A percentile compares a stretch with the other conserved stretches of the same genome.
These are phyloP conservation scores for Carex pumila DNA, from an alignment of 176 grass and related monocot species.

Conservation along the genomic window DNA sequence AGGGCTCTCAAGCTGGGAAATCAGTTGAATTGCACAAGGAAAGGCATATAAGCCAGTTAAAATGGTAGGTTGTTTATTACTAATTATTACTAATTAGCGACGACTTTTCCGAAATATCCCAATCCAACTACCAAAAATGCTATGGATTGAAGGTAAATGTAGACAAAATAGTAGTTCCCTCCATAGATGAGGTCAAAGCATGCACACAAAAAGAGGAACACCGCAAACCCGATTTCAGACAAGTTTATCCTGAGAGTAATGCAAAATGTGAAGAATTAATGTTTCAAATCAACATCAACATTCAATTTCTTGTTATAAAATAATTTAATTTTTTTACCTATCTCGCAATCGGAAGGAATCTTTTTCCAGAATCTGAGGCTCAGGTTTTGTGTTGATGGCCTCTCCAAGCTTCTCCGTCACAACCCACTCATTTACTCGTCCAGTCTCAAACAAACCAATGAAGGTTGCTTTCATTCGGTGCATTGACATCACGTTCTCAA, in stretches of 20 bases:
- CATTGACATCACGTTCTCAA: conserved; percentile 97
- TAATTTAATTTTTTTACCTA: conserved; percentile 39
- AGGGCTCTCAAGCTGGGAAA: not conserved
- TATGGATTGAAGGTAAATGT: conserved; percentile 70
- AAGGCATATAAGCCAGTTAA: not conserved
- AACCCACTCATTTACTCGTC: conserved; percentile 83
- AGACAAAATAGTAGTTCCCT: conserved; percentile 62
- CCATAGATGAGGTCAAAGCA: conserved; percentile 52
- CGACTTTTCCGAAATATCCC: conserved; percentile 54
- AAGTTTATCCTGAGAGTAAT: conserved; percentile 43
- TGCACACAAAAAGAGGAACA: conserved; percentile 66
- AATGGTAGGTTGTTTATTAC: conserved; percentile 18
- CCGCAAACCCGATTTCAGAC: conserved; percentile 53
- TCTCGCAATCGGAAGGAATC: conserved; percentile 44
- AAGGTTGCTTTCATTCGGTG: conserved; percentile 76
- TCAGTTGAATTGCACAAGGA: not conserved
- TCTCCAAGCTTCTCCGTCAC: conserved; percentile 89
- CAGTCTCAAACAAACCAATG: conserved; percentile 77
- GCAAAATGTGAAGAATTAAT: not conserved
- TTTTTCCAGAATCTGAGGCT: conserved; percentile 50
- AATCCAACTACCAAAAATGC: conserved; percentile 83
- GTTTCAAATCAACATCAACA: not conserved
- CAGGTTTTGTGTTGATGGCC: conserved; percentile 20
- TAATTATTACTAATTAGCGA: conserved; percentile 39
- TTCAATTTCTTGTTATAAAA: not conserved